Percentiles rank a stretch among this genome's conserved stretches.
phyloP scores from a whole-genome alignment of 306 rosid genomes.

The Cicer chorassanicum region DNA sequence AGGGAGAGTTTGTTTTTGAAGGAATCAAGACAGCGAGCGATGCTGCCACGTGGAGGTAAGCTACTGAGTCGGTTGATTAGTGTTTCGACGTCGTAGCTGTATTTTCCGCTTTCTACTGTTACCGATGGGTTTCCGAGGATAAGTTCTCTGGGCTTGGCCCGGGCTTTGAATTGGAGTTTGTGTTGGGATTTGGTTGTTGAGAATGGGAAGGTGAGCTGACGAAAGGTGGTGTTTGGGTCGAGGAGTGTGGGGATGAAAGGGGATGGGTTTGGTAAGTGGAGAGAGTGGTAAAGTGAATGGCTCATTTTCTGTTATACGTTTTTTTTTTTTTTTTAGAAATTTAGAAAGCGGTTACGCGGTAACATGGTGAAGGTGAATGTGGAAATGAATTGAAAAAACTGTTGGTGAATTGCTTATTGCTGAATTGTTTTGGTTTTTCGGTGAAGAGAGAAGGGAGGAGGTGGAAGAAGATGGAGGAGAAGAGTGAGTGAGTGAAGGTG shows the following conservation, averaged over 20 bases:
- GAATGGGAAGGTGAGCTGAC: slow-evolving; percentile 39
- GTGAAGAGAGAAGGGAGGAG: background rate
- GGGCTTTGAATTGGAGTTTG: slow-evolving; percentile 31
- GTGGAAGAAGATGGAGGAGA: slow-evolving; percentile 30
- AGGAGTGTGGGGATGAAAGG: slow-evolving; percentile 51
- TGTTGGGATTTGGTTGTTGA: background rate
- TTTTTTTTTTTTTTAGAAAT: slow-evolving; percentile 39
- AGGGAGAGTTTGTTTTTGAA: slow-evolving; percentile 89
- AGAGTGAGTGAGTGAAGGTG: slow-evolving; percentile 23
- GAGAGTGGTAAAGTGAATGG: slow-evolving; percentile 56
- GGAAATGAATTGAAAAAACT: background rate
- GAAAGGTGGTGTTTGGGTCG: slow-evolving; percentile 45
- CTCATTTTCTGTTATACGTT: slow-evolving; percentile 56
- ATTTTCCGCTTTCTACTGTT: slow-evolving; percentile 84
- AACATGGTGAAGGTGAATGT: slow-evolving; percentile 2
- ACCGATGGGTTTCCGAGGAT: slow-evolving; percentile 79
- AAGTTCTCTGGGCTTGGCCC: slow-evolving; percentile 70
- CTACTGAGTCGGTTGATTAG: slow-evolving; percentile 86
- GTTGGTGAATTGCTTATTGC: too few relatives aligned
- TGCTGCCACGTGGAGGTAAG: slow-evolving; percentile 96
- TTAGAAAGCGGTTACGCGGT: slow-evolving; percentile 20
- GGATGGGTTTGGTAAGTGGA: slow-evolving; percentile 56
- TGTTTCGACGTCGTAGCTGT: slow-evolving; percentile 91
- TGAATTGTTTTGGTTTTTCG: slow-evolving; percentile 7
- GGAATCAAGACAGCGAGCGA: slow-evolving; percentile 90